Base-by-base conservation (phyloP, 371 early-diverging fungal genomes). In the Haplosporangium sp. region DNA sequence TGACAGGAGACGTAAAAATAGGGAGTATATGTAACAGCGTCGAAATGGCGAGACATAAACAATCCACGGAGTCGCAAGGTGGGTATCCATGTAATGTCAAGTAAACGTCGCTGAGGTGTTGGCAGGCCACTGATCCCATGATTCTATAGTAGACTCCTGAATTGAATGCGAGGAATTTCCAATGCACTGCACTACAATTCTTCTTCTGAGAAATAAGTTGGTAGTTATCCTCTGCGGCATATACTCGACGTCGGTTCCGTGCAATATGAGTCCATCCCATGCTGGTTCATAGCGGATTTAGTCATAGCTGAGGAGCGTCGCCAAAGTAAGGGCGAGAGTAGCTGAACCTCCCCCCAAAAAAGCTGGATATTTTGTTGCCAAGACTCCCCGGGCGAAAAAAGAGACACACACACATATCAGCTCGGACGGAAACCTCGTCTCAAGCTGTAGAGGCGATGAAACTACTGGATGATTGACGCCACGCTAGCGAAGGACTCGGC, bases 361-460 rank as follows among this genome's bases (percentile, higher is more conserved):
- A 29, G 29, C 29, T 29, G 29, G 29, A 29, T 29, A 4, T 29
- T 29, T 29, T 29, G 29, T 29, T 29, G 29, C 29, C 29, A 29
- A 29, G 29, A 29, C 29, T 45, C 45, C 45, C 50, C 50, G 20
- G 20, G 50, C 46, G 46, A 46, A 46, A 46, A 9, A 14, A 46
- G n/a, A 45, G 12, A 38, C 7, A 46, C 42, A 43, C 21, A 9
- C 43, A 14, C 23, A 29, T 1, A 29, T 29, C 29, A 29, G 29
- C 29, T 29, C 29, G 29, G 52, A 52, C 29, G 6, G 46, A 13
- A n/a, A 53, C 36, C 18, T 36, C 54, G 46, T 29, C 46, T 71
- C 65, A 71, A 38, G 71, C 60, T 12, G 55, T 51, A 38, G 57
- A 40, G 58, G 67, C 62, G 40, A 50, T 43, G 56, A 50, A 41